These are phyloP conservation scores for Scenedesmus sp. DNA, from an alignment of 163 green algal genomes.

Conservation along the genomic window DNA sequence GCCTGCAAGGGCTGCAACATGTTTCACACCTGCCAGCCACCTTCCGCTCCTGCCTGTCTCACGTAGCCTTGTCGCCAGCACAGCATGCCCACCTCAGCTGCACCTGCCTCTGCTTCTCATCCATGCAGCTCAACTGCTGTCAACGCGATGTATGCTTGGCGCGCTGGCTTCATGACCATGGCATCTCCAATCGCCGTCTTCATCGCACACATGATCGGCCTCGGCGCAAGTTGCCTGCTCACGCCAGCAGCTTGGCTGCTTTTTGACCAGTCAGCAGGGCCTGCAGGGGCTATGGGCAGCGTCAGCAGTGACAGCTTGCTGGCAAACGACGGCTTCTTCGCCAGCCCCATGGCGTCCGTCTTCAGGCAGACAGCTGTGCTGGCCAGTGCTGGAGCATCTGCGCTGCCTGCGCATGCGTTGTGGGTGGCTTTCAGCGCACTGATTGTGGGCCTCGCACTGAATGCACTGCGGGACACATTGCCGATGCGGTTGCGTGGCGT, in stretches of 20 bases:
- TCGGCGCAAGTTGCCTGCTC: slow-evolving; percentile 46
- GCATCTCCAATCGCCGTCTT: slow-evolving; percentile 69
- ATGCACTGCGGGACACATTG: slow-evolving; percentile 7
- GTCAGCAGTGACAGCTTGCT: slow-evolving; percentile 22
- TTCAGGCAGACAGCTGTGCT: slow-evolving; percentile 30
- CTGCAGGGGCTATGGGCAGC: background rate
- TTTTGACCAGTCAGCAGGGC: background rate
- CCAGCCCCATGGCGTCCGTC: slow-evolving; percentile 3
- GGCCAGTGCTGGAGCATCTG: background rate
- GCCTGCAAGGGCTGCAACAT: background rate
- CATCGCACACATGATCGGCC: slow-evolving; percentile 54
- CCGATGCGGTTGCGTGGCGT: background rate
- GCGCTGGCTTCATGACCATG: slow-evolving; percentile 68
- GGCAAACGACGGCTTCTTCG: slow-evolving; percentile 32
- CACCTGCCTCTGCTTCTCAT: background rate
- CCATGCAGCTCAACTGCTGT: slow-evolving; percentile 46
- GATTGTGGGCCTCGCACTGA: slow-evolving; percentile 23
- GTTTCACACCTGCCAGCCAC: background rate
- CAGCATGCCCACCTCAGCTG: background rate
- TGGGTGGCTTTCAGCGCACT: slow-evolving; percentile 37
- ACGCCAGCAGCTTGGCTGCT: slow-evolving; percentile 32
- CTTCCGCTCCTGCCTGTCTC: too few species aligned
- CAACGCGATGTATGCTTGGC: slow-evolving; percentile 58
- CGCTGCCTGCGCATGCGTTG: slow-evolving; percentile 8
- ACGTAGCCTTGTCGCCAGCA: background rate